phyloP scores from a whole-genome alignment of 164 flowering plant species.

The Taxillus chinensis region DNA sequence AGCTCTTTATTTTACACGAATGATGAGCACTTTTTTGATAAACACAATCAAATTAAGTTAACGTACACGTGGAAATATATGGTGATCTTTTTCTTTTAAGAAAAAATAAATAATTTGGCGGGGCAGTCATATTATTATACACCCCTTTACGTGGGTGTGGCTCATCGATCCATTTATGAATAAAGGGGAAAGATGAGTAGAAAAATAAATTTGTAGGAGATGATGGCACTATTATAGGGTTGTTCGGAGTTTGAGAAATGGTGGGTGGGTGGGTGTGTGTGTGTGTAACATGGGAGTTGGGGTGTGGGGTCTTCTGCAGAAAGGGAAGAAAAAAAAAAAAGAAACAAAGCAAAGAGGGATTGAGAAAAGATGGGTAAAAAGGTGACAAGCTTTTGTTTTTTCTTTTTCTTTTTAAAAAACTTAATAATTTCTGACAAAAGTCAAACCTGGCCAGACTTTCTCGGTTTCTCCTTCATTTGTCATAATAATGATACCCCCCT shows the following conservation, averaged over 20 bases:
- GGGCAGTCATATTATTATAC: too few relatives aligned
- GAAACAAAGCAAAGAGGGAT: background rate
- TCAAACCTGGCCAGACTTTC: constrained; percentile 29
- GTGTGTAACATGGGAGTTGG: too few relatives aligned
- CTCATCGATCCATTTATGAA: too few relatives aligned
- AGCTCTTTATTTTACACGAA: too few relatives aligned
- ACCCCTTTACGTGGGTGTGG: too few relatives aligned
- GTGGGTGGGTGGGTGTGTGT: constrained; percentile 21
- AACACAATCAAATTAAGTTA: too few relatives aligned
- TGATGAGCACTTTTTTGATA: too few relatives aligned
- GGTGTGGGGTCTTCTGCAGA: constrained; percentile 9
- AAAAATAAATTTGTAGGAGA: constrained; percentile 22
- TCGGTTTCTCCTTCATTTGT: constrained; percentile 18
- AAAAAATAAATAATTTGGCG: too few relatives aligned
- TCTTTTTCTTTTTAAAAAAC: too few relatives aligned
- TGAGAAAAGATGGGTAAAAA: constrained; percentile 22
- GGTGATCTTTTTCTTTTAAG: too few relatives aligned
- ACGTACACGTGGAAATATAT: too few relatives aligned
- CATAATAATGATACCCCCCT: constrained; percentile 23
- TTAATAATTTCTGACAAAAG: constrained; percentile 19
- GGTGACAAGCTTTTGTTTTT: constrained; percentile 35
- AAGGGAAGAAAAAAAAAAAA: background rate
- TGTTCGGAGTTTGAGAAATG: constrained; percentile 33
- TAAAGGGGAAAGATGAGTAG: constrained; percentile 9
- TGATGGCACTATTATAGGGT: constrained; percentile 19